Evolutionary conservation across 164 flowering plant species (phyloP), one percentile per base, ranked within the genome.

Genomic region (Buxus sempervirens): DNA sequence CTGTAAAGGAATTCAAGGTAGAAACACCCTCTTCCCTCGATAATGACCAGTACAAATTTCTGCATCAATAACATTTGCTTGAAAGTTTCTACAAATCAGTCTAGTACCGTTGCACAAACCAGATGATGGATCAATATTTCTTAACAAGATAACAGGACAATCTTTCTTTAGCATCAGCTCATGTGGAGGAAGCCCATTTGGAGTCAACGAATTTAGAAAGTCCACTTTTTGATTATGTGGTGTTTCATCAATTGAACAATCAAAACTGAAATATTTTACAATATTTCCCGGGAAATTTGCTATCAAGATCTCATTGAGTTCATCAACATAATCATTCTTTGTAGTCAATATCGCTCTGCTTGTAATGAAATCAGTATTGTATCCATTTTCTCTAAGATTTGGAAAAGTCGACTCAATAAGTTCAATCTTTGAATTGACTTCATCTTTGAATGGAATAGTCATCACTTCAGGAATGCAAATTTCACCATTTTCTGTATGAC

Each of bases 101-200:
- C 74, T 20, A 9, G 71, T 65, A 12, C 67, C 74, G 48, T 75
- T 70, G 58, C 60, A 75, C 18, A 70, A 28, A 9, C 51, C 71
- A 10, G 63, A 36, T 13, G 62, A 26, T 5, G 68, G 71, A 58
- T 67, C 75, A 16, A 71, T 1, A 20, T 75, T 71, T 25, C 64
- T 21, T 8, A 75, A 41, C 19, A 75, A 59, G 13, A 70, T 66
- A 0, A 71, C 25, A 4, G 64, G 69, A 6, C 60, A 62, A 26
- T 63, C 41, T 49, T 38, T 9, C 27, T 60, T 75, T 5, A 70
- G 38, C 5, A 54, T 15, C 12, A 63, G 28, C 55, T 62, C 26
- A 54, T 74, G 67, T 0, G 73, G 70, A 9, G 70, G 75, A 7
- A 66, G 10, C 1, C 54, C 70, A 22, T 53, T 60, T 6, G 69